A percentile compares a stretch with the other conserved stretches of the same genome.
Conservation (phyloP, 352 stramenopile genomes). For the Phytophthora pini region DNA sequence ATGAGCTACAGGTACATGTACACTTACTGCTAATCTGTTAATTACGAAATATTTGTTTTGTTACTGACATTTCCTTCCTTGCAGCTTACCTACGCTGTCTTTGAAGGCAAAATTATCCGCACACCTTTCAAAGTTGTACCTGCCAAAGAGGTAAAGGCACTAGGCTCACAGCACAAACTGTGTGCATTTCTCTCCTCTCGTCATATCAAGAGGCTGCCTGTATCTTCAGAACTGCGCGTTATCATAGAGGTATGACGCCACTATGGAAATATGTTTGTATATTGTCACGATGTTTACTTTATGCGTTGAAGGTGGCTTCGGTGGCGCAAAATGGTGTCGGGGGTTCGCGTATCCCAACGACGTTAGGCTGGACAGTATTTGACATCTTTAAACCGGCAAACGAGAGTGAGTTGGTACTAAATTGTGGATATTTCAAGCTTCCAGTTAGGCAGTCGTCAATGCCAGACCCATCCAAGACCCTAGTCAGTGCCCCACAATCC, state of each 20-base stretch:
- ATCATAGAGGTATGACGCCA: conserved; percentile 46
- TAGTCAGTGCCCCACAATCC: conserved; percentile 21
- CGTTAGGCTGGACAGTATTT: conserved; percentile 52
- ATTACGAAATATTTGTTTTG: background rate
- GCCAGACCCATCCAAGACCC: conserved; percentile 46
- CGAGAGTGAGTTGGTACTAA: conserved; percentile 20
- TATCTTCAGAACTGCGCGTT: conserved; percentile 35
- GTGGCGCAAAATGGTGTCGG: conserved; percentile 8
- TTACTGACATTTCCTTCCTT: conserved; percentile 1
- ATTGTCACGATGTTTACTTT: background rate
- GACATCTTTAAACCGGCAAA: conserved; percentile 37
- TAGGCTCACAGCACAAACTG: conserved; percentile 34
- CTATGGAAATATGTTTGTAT: background rate
- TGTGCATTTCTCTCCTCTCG: conserved; percentile 41
- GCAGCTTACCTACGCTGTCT: conserved; percentile 62
- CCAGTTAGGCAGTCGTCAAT: conserved; percentile 47
- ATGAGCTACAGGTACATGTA: conserved; percentile 43
- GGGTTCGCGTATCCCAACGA: conserved; percentile 20
- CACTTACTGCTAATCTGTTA: too few species aligned
- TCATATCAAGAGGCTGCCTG: conserved; percentile 41
- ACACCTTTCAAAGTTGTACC: conserved; percentile 52
- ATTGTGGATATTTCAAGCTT: conserved; percentile 45
- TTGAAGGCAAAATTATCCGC: conserved; percentile 42
- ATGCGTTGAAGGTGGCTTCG: conserved; percentile 33
- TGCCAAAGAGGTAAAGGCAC: conserved; percentile 37